Percentiles rank a stretch among this genome's conserved stretches.
Evolutionary conservation across 257 asterid genomes (phyloP).

Genomic region (Salvia miltiorrhiza): DNA sequence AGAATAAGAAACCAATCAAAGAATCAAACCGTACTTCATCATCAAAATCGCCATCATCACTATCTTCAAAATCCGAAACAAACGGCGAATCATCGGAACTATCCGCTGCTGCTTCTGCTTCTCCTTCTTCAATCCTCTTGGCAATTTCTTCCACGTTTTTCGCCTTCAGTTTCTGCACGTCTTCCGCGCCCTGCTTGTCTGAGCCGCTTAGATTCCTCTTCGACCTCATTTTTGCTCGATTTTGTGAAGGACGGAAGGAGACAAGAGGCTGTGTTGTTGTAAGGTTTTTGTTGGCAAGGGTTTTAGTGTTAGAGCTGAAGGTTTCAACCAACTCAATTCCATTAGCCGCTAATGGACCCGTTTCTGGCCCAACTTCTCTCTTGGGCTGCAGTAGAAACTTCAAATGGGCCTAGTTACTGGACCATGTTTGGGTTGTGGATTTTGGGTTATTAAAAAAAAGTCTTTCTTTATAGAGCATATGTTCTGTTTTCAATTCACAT

Average conservation of each 20-base stretch:
- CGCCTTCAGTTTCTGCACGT: slow-evolving; percentile 14
- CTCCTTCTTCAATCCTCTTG: slow-evolving; percentile 27
- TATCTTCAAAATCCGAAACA: slow-evolving; percentile 27
- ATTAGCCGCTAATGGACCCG: neutral
- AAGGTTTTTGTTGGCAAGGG: neutral
- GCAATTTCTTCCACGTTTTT: slow-evolving; percentile 22
- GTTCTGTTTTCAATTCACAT: no score
- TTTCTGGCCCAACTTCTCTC: neutral
- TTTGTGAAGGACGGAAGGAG: neutral
- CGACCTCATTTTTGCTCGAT: slow-evolving; percentile 5
- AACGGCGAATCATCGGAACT: slow-evolving; percentile 38
- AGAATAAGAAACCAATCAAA: neutral
- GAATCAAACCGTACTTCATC: slow-evolving; percentile 18
- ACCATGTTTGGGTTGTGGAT: no score
- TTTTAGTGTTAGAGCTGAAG: neutral
- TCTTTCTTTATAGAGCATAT: no score
- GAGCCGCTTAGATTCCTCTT: slow-evolving; percentile 22
- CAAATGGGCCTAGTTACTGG: no score
- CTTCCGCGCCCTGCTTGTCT: slow-evolving; percentile 9
- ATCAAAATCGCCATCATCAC: neutral
- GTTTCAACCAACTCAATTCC: neutral
- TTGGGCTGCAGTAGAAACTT: neutral
- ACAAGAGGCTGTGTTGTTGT: neutral
- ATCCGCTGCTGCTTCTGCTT: slow-evolving; percentile 21
- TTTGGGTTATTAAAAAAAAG: no score